These are phyloP conservation scores for Cucumis cinereus DNA, from an alignment of 306 rosid genomes.

Conservation along the genomic window DNA sequence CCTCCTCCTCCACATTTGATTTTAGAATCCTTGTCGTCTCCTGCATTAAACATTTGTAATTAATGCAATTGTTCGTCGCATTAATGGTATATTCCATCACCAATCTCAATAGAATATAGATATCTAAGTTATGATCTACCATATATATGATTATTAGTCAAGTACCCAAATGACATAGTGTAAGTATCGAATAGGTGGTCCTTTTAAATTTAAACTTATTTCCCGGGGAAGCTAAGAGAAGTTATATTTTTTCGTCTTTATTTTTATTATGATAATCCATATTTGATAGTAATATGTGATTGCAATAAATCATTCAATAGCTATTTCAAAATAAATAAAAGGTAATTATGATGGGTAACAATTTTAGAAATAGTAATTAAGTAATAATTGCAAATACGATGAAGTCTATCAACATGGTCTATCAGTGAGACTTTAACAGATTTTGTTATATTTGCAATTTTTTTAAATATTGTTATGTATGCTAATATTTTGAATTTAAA, in stretches of 20 bases:
- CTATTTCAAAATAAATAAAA: neutral
- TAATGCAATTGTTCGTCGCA: neutral
- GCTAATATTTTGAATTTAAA: too few relatives aligned
- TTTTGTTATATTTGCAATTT: too few relatives aligned
- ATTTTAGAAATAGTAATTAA: too few relatives aligned
- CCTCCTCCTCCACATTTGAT: conserved; percentile 1
- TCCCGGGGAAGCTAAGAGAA: neutral
- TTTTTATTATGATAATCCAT: neutral
- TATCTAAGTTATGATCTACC: neutral
- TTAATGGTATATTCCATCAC: neutral
- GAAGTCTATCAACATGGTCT: too few relatives aligned
- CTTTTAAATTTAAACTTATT: neutral
- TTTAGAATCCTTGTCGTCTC: conserved; percentile 33
- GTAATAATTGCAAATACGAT: too few relatives aligned
- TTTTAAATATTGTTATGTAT: too few relatives aligned
- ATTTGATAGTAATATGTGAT: neutral
- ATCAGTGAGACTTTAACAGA: too few relatives aligned
- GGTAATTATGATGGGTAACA: too few relatives aligned
- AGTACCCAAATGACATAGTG: neutral
- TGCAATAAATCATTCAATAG: neutral
- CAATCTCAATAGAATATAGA: neutral
- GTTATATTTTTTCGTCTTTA: neutral
- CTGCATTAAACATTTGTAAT: conserved; percentile 30
- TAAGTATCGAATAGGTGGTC: neutral
- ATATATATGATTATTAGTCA: neutral